These are phyloP conservation scores for Protomyces arabidopsidicola DNA, from an alignment of 1,139 yeast species.

Conservation along the genomic window DNA sequence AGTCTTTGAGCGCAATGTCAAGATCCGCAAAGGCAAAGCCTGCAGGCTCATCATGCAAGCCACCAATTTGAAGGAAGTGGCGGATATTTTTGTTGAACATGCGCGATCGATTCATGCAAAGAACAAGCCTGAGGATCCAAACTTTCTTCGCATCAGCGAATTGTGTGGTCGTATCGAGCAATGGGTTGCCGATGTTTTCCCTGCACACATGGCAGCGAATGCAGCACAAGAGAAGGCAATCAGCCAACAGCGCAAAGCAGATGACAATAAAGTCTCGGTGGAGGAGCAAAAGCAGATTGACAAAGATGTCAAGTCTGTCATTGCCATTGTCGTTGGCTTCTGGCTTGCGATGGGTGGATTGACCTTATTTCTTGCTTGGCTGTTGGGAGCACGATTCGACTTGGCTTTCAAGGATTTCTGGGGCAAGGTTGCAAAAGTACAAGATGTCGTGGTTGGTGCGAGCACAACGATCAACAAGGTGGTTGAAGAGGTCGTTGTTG, in stretches of 20 bases:
- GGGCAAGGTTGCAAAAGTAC: conserved; percentile 4
- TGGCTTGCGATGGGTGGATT: conserved; percentile 33
- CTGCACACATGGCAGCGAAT: conserved; percentile 27
- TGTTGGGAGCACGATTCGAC: conserved; percentile 36
- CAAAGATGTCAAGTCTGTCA: conserved; percentile 30
- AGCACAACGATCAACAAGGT: background rate
- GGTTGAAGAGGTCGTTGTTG: background rate
- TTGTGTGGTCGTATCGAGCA: conserved; percentile 73
- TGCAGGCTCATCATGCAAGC: conserved; percentile 61
- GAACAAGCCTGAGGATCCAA: conserved; percentile 76
- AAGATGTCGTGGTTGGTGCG: conserved; percentile 1
- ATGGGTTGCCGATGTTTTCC: conserved; percentile 34
- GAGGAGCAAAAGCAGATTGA: conserved; percentile 19
- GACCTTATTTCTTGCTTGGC: conserved; percentile 34
- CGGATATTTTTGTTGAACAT: conserved; percentile 67
- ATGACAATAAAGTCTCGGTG: conserved; percentile 2
- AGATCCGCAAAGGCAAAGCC: conserved; percentile 90
- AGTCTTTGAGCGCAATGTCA: conserved; percentile 67
- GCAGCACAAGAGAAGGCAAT: conserved; percentile 19
- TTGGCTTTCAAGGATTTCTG: conserved; percentile 17
- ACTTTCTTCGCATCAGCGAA: conserved; percentile 76
- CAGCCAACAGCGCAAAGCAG: conserved; percentile 28
- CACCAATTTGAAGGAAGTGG: conserved; percentile 71
- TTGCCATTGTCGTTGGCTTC: conserved; percentile 34
- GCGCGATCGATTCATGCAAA: conserved; percentile 71